Conservation (phyloP, 257 asterid genomes). For the Fraxinus quadrangulata region DNA sequence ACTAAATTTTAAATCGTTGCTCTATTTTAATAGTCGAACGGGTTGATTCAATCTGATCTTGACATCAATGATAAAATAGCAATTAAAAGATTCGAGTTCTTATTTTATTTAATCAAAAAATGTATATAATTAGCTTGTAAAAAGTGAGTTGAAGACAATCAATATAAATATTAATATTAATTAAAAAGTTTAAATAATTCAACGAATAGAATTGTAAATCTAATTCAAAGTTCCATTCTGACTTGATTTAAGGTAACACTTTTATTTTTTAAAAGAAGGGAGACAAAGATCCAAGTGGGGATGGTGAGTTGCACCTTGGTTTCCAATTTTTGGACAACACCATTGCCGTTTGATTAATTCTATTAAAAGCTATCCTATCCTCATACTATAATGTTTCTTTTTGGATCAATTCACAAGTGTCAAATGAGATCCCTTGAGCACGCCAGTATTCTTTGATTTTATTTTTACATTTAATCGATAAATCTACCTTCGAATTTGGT, state of each 20-base stretch:
- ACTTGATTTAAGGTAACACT: conserved; percentile 29
- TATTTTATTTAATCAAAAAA: no score
- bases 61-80: no score
- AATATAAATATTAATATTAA: no score
- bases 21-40: not conserved
- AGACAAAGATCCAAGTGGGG: conserved; percentile 32
- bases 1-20: no score
- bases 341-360: not conserved
- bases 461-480: not conserved
- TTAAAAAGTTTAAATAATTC: no score
- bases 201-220: not conserved
- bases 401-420: not conserved
- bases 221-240: not conserved
- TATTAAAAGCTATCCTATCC: not conserved
- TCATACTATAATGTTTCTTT: not conserved
- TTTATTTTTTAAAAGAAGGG: conserved; percentile 14
- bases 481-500: not conserved
- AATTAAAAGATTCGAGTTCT: no score
- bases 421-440: not conserved
- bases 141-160: no score
- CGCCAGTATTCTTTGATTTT: not conserved
- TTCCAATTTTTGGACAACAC: conserved; percentile 18
- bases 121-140: no score
- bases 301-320: conserved; percentile 21
- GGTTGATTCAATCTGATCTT: not conserved